These are phyloP conservation scores for Verruconis gallopava DNA, from an alignment of 2,329 filamentous ascomycete genomes.

Conservation along the genomic window DNA sequence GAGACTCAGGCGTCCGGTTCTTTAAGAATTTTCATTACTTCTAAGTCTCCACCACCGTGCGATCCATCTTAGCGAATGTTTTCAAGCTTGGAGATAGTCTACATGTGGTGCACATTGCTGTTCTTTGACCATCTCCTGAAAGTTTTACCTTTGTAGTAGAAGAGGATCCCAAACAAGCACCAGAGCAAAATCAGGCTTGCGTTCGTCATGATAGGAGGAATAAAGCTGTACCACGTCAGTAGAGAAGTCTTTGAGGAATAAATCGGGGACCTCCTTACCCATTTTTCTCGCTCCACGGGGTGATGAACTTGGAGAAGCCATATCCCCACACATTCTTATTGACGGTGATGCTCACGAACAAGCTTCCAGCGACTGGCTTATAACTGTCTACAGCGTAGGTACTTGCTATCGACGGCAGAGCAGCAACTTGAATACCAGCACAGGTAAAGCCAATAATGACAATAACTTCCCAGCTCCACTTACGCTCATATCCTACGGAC, in stretches of 20 bases:
- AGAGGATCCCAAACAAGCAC: constrained; percentile 41
- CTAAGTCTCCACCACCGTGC: no score
- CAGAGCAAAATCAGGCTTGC: constrained; percentile 40
- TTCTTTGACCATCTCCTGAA: constrained; percentile 44
- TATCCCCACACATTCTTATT: constrained; percentile 54
- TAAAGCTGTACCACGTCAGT: constrained; percentile 18
- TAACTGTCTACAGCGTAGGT: constrained; percentile 52
- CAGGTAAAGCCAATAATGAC: constrained; percentile 46
- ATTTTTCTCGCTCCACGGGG: constrained; percentile 34
- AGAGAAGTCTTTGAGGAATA: not conserved
- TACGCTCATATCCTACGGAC: constrained; percentile 38
- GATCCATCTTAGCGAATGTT: no score
- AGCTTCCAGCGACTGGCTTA: constrained; percentile 46
- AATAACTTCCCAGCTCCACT: constrained; percentile 43
- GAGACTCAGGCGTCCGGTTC: no score
- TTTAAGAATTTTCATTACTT: no score
- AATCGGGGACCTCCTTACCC: constrained; percentile 23
- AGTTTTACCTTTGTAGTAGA: constrained; percentile 46
- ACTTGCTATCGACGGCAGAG: constrained; percentile 44
- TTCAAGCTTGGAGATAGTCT: no score
- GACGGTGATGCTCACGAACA: constrained; percentile 49
- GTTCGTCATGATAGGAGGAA: constrained; percentile 48
- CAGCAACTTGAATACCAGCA: constrained; percentile 46
- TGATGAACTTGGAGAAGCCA: constrained; percentile 44
- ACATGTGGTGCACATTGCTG: constrained; percentile 42